These are phyloP conservation scores for Acanthochlamys bracteata DNA, from an alignment of 106 monocot species.

Conservation along the genomic window DNA sequence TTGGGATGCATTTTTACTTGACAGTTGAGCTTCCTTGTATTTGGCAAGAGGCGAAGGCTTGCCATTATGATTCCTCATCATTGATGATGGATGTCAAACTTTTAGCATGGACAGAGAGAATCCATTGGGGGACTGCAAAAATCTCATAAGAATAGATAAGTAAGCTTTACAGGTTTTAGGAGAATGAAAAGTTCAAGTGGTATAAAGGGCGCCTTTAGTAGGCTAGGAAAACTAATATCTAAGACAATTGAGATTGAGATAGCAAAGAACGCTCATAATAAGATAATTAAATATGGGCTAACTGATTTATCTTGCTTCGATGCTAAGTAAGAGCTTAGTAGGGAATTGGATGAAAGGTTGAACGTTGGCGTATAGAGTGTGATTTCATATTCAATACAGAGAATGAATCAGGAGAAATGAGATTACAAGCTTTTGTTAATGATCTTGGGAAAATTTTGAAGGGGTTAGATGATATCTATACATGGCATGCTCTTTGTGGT, in stretches of 20 bases:
- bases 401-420: not conserved
- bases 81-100: conserved; percentile 59
- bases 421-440: conserved; percentile 28
- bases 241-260: conserved; percentile 39
- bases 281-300: conserved; percentile 7
- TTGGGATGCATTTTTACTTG: conserved; percentile 47
- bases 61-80: conserved; percentile 34
- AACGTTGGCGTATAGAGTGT: not conserved
- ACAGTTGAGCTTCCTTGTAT: conserved; percentile 28
- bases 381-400: not conserved
- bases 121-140: conserved; percentile 12
- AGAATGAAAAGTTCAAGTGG: conserved; percentile 23
- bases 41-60: conserved; percentile 30
- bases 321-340: conserved; percentile 10
- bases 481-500: conserved; percentile 52
- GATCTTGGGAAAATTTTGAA: conserved; percentile 30
- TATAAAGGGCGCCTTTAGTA: conserved; percentile 23
- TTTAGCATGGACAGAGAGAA: conserved; percentile 23
- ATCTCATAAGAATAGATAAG: conserved; percentile 33
- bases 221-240: conserved; percentile 18
- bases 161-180: conserved; percentile 34
- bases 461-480: conserved; percentile 41
- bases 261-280: conserved; percentile 18
- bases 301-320: conserved; percentile 12
- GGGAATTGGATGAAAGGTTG: conserved; percentile 19